Evolutionary conservation across 1,139 yeast species (phyloP), one percentile per base, ranked within the genome.

Genomic region (Taphrina confusa): DNA sequence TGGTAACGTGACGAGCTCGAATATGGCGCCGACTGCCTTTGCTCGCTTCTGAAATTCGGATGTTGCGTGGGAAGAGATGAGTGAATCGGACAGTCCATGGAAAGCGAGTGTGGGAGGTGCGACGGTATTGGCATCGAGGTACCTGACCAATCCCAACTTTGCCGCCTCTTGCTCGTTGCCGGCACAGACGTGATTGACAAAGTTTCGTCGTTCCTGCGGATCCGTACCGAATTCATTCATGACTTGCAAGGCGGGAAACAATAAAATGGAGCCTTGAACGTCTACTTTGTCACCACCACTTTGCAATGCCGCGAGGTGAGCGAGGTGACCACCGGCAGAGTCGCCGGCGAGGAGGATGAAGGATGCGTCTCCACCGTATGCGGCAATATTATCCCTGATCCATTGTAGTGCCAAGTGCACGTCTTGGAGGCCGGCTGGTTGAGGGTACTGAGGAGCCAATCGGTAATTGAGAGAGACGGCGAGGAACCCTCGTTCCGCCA

Each of bases 241-340:
- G 28, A 37, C 46, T 25, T 56, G 54, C 25, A 47, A 30, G 18
- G 47, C 54, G 5, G 57, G 57, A 27, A 34, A 52, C 11, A 52
- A 28, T 11, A 52, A 23, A 4, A 52, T 23, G 4, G 57, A 44
- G 18, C 50, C 57, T 33, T 40, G 40, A 5, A 52, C 42, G 8
- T 28, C 47, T 30, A 37, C 39, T 20, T 25, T 37, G 46, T 18
- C 42, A 11, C 25, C 23, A 16, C 9, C 39, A 22, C 18, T 39
- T 4, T 27, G 45, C 34, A 46, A 11, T 31, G 60, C 39, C 30
- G 60, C 37, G 14, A 46, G 25, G 22, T 33, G 46, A 1, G 60
- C 60, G 18, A 46, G 27, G 34, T 56, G 60, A n/a, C 54, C 60
- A 16, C 60, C 60, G 31, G 52, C 51, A 5, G 54, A 46, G 22